Evolutionary conservation across 148 eudicot species (phyloP).

Genomic region (Beta vulgaris): DNA sequence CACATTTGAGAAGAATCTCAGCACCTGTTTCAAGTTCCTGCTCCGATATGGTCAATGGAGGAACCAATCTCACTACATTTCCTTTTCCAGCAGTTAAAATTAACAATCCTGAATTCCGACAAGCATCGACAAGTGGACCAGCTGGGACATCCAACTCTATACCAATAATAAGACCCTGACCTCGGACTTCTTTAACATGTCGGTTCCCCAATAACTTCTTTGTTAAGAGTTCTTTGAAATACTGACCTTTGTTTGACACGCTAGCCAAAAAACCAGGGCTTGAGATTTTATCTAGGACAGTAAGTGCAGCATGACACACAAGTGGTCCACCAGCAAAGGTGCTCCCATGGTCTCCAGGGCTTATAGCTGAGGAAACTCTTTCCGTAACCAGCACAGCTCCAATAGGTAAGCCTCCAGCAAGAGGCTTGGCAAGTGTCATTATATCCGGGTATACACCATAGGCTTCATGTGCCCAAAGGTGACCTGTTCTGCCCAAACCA

Average conservation of each 20-base stretch:
- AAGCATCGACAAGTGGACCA: constrained; percentile 64
- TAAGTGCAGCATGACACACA: constrained; percentile 61
- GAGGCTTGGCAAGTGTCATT: constrained; percentile 92
- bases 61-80: constrained; percentile 78
- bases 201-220: constrained; percentile 55
- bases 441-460: constrained; percentile 71
- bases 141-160: constrained; percentile 73
- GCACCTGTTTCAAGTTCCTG: constrained; percentile 59
- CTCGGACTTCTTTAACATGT: constrained; percentile 76
- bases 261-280: constrained; percentile 52
- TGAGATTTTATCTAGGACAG: constrained; percentile 69
- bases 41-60: constrained; percentile 76
- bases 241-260: constrained; percentile 59
- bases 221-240: constrained; percentile 48
- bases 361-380: constrained; percentile 56
- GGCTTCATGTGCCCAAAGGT: constrained; percentile 88
- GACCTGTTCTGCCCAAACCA: constrained; percentile 88
- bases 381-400: constrained; percentile 79
- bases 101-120: constrained; percentile 63
- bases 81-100: constrained; percentile 90
- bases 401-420: constrained; percentile 91
- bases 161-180: constrained; percentile 71
- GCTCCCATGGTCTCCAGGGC: constrained; percentile 82
- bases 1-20: constrained; percentile 57
- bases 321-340: constrained; percentile 90